phyloP scores from a whole-genome alignment of 225 moss, liverwort and hornwort genomes.

The Marchantia polymorpha region DNA sequence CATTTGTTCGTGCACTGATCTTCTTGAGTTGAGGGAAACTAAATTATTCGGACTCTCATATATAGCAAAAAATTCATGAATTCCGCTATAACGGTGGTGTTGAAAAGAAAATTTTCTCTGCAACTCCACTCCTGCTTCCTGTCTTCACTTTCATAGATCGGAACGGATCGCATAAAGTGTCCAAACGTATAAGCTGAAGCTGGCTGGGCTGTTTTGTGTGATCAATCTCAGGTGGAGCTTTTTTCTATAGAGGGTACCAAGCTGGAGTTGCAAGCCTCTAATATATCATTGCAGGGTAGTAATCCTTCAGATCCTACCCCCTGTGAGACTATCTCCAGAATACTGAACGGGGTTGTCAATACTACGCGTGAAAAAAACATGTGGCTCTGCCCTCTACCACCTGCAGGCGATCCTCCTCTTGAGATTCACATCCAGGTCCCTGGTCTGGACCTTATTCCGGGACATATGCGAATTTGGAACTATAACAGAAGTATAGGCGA shows the following conservation, averaged over 20 bases:
- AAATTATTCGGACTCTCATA: not conserved
- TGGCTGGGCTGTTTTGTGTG: not conserved
- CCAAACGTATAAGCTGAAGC: not conserved
- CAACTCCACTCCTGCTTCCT: not conserved
- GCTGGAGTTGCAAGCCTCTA: conserved; percentile 36
- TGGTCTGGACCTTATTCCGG: conserved; percentile 20
- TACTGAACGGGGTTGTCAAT: conserved; percentile 43
- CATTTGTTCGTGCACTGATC: not conserved
- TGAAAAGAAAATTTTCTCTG: not conserved
- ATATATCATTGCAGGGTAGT: conserved; percentile 36
- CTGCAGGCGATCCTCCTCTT: conserved; percentile 29
- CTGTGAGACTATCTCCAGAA: conserved; percentile 34
- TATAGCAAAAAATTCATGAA: not conserved
- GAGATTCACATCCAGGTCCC: conserved; percentile 44
- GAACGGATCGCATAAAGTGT: not conserved
- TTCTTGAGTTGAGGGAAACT: not conserved
- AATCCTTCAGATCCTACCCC: conserved; percentile 14
- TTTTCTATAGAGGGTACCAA: conserved; percentile 38
- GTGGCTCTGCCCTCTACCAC: conserved; percentile 46
- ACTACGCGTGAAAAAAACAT: conserved; percentile 45
- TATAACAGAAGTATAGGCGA: conserved; percentile 44
- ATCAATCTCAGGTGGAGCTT: conserved; percentile 40
- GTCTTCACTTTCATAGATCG: no score
- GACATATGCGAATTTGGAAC: conserved; percentile 48
- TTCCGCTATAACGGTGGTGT: not conserved